Evolutionary conservation across 208 protist genomes (phyloP).

Genomic region (Plasmodiophora brassicae): DNA sequence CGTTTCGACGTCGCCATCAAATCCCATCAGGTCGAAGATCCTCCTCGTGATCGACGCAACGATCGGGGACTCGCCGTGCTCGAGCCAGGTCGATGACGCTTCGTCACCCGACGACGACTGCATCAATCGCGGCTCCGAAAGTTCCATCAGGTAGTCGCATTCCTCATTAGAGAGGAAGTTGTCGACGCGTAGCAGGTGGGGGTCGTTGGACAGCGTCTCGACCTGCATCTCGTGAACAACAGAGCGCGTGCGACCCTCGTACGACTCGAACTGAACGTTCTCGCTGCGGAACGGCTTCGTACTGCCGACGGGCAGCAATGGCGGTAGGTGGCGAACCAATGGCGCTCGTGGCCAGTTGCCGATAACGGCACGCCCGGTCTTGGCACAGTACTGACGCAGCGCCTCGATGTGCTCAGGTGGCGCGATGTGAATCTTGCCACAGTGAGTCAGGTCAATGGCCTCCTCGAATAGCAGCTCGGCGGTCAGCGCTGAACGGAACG

Average conservation of each 20-base stretch:
- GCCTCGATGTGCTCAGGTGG: conserved; percentile 28
- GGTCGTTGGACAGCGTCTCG: background rate
- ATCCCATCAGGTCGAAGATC: background rate
- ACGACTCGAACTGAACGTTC: background rate
- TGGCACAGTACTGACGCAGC: background rate
- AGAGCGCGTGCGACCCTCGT: background rate
- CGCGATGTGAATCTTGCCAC: background rate
- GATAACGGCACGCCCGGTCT: background rate
- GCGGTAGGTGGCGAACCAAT: background rate
- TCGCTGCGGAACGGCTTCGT: background rate
- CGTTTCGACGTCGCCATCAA: conserved; percentile 2
- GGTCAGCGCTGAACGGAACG: background rate
- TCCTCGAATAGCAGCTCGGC: conserved; percentile 11
- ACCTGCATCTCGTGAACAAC: background rate
- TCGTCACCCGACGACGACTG: background rate
- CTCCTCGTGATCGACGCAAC: background rate
- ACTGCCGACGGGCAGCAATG: background rate
- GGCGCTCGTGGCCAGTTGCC: conserved; percentile 18
- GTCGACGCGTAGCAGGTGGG: background rate
- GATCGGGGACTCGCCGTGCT: conserved; percentile 26
- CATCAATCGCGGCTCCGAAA: background rate
- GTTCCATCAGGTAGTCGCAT: background rate
- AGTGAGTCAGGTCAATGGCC: background rate
- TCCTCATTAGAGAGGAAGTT: conserved; percentile 22
- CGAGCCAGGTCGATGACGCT: background rate